Base-by-base conservation (phyloP, 148 eudicot genomes). In the Gaultheria prostrata region DNA sequence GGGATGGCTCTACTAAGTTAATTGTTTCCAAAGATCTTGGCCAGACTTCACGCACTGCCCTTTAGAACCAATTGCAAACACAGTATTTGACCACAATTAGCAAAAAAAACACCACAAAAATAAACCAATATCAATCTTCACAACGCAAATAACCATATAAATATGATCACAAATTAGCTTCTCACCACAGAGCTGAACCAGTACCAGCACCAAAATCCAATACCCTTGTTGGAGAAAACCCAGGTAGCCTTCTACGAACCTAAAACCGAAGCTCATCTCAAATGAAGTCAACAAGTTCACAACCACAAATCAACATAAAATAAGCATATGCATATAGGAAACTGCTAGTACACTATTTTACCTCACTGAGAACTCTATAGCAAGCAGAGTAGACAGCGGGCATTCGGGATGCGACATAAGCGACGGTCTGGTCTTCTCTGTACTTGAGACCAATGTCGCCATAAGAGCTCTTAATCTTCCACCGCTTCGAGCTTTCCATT, bases 171-270 rank as follows among this genome's bases (percentile, higher is more conserved):
- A 53, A 54, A 50, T n/a, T 65, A 56, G 57, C 63, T 83, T 53
- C 97, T 92, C 83, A 97, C 99, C 99, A 94, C 85, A 94, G 84
- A 57, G 96, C 99, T 5, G 98, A 93, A 76, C 99, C 99, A 86
- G 98, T 90, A 87, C 99, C 99, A 79, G 99, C 89, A 73, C 99
- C 99, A 91, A 94, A 97, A 88, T 97, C 99, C 85, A 97, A 85
- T 12, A 95, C 97, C 79, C 85, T 93, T 45, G 88, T 85, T 12
- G 98, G 99, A 57, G 91, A 77, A 90, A 97, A 93, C 76, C 84
- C 94, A 28, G 99, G 98, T 79, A 91, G 81, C 78, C 98, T 91
- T 89, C 92, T 86, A 33, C 87, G 82, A 35, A 91, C 91, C 95
- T 93, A 86, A 32, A 71, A 78, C 49, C 59, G 80, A 82, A 82